Evolutionary conservation across 2,329 filamentous ascomycete species (phyloP).

Genomic region (Cladosporium oxysporum): DNA sequence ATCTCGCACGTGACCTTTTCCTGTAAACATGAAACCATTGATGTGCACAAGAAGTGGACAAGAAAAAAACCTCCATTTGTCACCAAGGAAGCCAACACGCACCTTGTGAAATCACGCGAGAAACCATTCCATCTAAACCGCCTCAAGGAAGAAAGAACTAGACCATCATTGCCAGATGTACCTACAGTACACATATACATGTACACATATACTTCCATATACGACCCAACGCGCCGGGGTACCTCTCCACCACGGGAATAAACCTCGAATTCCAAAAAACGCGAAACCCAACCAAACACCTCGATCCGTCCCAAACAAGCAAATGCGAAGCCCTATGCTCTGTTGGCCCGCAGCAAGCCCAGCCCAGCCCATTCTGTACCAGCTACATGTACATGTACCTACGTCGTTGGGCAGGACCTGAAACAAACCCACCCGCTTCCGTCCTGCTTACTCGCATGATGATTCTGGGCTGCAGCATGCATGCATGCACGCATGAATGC

Average conservation of each 20-base stretch:
- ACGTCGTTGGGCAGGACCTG: not conserved
- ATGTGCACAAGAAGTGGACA: not conserved
- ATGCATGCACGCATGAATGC: not conserved
- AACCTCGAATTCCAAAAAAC: not conserved
- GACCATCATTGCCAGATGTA: not conserved
- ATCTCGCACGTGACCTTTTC: not conserved
- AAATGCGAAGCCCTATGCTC: not conserved
- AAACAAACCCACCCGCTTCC: not conserved
- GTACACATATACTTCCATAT: not conserved
- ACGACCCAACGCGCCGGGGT: too few relatives aligned
- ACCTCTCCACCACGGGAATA: not conserved
- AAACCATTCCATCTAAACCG: not conserved
- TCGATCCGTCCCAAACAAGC: constrained; percentile 6
- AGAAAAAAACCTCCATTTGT: too few relatives aligned
- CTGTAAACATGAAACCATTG: not conserved
- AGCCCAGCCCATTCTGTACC: not conserved
- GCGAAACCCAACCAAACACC: not conserved
- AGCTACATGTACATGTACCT: not conserved
- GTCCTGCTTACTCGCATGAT: not conserved
- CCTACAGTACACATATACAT: not conserved
- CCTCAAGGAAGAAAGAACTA: not conserved
- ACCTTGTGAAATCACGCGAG: too few relatives aligned
- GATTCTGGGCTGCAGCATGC: not conserved
- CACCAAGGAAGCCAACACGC: too few relatives aligned
- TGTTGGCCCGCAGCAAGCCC: not conserved